Evolutionary conservation across 495 filamentous ascomycete genomes (phyloP).

Genomic region (Lasiosphaeria miniovina): DNA sequence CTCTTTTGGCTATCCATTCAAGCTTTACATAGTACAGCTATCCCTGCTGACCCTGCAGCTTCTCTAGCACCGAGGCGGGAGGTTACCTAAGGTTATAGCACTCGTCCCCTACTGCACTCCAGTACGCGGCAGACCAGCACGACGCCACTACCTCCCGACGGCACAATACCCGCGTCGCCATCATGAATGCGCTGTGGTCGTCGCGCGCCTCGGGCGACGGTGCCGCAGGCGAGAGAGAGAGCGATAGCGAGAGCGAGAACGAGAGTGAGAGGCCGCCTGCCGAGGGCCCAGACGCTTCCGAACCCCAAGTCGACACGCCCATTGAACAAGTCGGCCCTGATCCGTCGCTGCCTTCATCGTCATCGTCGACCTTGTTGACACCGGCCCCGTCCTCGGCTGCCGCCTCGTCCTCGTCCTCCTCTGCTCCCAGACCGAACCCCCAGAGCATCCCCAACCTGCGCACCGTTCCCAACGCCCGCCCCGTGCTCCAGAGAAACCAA

Average conservation of each 20-base stretch:
- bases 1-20: no score
- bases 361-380: not conserved
- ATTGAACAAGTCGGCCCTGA: constrained; percentile 30
- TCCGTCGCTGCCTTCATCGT: not conserved
- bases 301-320: constrained; percentile 20
- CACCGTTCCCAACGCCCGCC: constrained; percentile 26
- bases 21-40: no score
- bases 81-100: not conserved
- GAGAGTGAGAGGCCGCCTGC: constrained; percentile 12
- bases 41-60: no score
- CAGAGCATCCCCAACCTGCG: not conserved
- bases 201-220: constrained; percentile 33
- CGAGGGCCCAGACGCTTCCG: not conserved
- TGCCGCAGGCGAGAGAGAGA: constrained; percentile 1
- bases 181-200: constrained; percentile 45
- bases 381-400: not conserved
- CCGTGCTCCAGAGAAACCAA: constrained; percentile 34
- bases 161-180: constrained; percentile 14
- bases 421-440: not conserved
- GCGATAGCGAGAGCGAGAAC: constrained; percentile 26
- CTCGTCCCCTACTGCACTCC: no score
- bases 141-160: no score
- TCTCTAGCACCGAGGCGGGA: not conserved
- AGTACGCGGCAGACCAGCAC: no score
- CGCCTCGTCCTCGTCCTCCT: not conserved